Percentiles rank a stretch among this genome's conserved stretches.
Conservation (phyloP, 345 rosid genomes). For the Aethionema arabicum region DNA sequence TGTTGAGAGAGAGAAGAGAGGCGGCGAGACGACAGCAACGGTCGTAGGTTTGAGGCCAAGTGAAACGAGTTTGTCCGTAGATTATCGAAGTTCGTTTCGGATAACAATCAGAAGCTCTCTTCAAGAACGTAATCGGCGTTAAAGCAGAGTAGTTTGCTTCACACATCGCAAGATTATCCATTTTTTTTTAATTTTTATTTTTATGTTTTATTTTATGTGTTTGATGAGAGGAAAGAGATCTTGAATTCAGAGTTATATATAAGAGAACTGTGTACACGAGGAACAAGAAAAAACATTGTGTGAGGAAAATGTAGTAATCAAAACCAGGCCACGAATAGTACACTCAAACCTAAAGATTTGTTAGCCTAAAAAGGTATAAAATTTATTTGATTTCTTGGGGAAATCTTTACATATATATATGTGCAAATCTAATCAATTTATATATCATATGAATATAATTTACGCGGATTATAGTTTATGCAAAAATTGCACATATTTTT, state of each 20-base stretch:
- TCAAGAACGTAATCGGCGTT: constrained; percentile 72
- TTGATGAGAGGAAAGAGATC: background rate
- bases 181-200: constrained; percentile 30
- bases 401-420: no score
- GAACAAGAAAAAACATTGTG: background rate
- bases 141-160: constrained; percentile 57
- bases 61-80: constrained; percentile 45
- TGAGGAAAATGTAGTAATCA: no score
- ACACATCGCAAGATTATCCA: constrained; percentile 56
- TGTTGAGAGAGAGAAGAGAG: constrained; percentile 56
- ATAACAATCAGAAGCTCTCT: constrained; percentile 61
- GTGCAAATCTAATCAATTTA: no score
- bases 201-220: constrained; percentile 1
- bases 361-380: no score
- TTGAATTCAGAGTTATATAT: background rate
- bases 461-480: no score
- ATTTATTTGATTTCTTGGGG: no score
- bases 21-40: constrained; percentile 73
- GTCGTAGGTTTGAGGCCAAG: constrained; percentile 65
- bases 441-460: no score
- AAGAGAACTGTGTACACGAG: no score
- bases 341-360: no score
- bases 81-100: constrained; percentile 54
- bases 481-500: no score
- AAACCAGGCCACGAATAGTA: no score